Percentiles rank a stretch among this genome's conserved stretches.
These are phyloP conservation scores for Suillus fuscotomentosus DNA, from an alignment of 768 basidiomycete species.

Conservation along the genomic window DNA sequence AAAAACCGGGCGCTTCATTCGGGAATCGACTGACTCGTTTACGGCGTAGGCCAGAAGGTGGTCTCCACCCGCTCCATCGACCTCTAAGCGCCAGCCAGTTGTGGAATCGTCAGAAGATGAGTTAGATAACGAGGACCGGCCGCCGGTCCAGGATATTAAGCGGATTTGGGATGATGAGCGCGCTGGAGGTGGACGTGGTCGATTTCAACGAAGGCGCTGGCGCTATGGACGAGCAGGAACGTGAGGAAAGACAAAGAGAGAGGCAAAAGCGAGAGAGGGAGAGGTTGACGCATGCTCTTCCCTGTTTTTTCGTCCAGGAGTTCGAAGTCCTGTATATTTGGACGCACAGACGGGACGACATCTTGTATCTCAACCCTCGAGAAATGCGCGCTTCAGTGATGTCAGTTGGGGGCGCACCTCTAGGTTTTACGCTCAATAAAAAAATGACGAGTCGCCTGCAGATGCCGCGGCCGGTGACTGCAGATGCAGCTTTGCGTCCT, in stretches of 20 bases:
- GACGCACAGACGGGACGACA: conserved; percentile 89
- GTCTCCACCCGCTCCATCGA: conserved; percentile 65
- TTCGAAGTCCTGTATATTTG: conserved; percentile 96
- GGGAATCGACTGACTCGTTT: conserved; percentile 71
- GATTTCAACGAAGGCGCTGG: conserved; percentile 83
- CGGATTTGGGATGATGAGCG: conserved; percentile 80
- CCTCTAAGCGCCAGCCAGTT: conserved; percentile 55
- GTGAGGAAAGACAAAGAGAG: conserved; percentile 72
- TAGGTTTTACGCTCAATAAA: too few species aligned
- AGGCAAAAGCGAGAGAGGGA: conserved; percentile 61
- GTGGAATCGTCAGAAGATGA: conserved; percentile 81
- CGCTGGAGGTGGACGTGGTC: conserved; percentile 39
- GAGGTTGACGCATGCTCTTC: conserved; percentile 71
- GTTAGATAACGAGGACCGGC: conserved; percentile 53
- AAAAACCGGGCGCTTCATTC: conserved; percentile 83
- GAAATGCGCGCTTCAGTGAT: conserved; percentile 45
- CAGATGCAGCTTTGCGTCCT: too few species aligned
- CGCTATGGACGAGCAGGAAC: conserved; percentile 71
- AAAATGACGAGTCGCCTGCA: too few species aligned
- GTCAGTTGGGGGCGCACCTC: too few species aligned
- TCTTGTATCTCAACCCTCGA: conserved; percentile 74
- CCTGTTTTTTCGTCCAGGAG: conserved; percentile 81
- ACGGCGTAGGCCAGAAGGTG: conserved; percentile 72
- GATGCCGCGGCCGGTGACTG: too few species aligned
- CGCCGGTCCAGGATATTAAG: conserved; percentile 57